These are phyloP conservation scores for Ustilago nuda DNA, from an alignment of 1,284 basidiomycete genomes.

Conservation along the genomic window DNA sequence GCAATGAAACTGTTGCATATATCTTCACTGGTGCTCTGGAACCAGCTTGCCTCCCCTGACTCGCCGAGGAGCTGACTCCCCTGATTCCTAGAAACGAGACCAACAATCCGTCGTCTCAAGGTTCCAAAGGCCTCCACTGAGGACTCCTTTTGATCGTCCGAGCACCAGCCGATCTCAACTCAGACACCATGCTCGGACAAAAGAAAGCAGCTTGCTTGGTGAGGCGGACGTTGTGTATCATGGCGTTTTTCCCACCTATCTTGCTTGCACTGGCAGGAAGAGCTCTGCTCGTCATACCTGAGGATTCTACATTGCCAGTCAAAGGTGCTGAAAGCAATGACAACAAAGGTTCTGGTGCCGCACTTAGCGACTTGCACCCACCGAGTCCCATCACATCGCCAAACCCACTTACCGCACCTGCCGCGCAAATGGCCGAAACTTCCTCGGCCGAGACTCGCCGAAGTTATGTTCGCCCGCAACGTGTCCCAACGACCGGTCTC, in stretches of 20 bases:
- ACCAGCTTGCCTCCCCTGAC: no score
- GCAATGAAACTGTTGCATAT: background rate
- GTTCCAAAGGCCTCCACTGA: no score
- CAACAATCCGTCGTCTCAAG: no score
- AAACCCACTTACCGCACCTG: background rate
- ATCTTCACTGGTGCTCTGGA: background rate
- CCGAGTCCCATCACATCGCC: background rate
- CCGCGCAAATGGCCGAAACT: background rate
- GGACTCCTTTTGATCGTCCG: no score
- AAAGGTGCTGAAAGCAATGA: background rate
- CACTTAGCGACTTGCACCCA: background rate
- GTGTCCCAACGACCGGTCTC: constrained; percentile 7
- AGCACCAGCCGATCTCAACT: background rate
- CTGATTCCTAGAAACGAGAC: no score
- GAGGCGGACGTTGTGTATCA: background rate
- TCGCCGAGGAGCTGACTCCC: no score
- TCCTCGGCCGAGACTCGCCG: background rate
- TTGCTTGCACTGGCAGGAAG: background rate
- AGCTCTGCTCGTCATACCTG: background rate
- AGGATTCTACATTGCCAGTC: background rate
- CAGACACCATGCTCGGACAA: background rate
- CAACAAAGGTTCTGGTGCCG: background rate
- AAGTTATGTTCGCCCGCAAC: background rate
- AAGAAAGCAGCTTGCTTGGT: background rate
- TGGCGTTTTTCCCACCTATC: background rate